These are phyloP conservation scores for Trifolium repens DNA, from an alignment of 306 rosid genomes.

Conservation along the genomic window DNA sequence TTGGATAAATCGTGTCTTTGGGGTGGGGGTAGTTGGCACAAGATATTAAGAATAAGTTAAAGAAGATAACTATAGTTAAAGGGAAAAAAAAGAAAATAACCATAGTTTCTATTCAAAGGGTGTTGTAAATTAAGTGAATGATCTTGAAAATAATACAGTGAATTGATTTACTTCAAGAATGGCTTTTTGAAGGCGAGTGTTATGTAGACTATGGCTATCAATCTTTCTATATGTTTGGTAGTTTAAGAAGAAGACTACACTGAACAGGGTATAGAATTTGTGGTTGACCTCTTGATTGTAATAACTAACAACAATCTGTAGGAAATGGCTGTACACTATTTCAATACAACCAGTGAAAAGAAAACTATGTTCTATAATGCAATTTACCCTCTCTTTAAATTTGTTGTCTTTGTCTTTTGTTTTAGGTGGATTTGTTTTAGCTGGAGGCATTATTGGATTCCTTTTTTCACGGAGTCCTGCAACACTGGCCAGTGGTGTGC, in stretches of 20 bases:
- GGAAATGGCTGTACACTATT: background rate
- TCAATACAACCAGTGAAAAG: background rate
- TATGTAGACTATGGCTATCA: slow-evolving; percentile 31
- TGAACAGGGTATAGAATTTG: slow-evolving; percentile 4
- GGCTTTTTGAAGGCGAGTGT: slow-evolving; percentile 27
- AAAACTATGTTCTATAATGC: slow-evolving; percentile 3
- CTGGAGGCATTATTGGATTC: slow-evolving; percentile 78
- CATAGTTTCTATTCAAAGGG: slow-evolving; percentile 18
- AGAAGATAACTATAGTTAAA: slow-evolving; percentile 17
- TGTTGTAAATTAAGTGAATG: slow-evolving; percentile 21
- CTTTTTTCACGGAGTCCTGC: slow-evolving; percentile 71
- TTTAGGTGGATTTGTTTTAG: slow-evolving; percentile 77
- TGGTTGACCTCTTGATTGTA: slow-evolving; percentile 28
- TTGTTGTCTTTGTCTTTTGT: slow-evolving; percentile 23
- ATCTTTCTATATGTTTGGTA: slow-evolving; percentile 2
- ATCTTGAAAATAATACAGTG: slow-evolving; percentile 26
- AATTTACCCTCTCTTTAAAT: slow-evolving; percentile 7
- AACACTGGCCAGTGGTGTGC: slow-evolving; percentile 64
- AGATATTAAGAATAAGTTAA: slow-evolving; percentile 15
- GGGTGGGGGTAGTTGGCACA: slow-evolving; percentile 6
- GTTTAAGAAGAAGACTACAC: slow-evolving; percentile 31
- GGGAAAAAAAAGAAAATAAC: slow-evolving; percentile 18
- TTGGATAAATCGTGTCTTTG: background rate
- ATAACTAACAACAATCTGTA: slow-evolving; percentile 13
- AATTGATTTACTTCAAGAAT: slow-evolving; percentile 21